Evolutionary conservation across 768 basidiomycete species (phyloP), one percentile per base, ranked within the genome.

Genomic region (Tulasnella sp.): DNA sequence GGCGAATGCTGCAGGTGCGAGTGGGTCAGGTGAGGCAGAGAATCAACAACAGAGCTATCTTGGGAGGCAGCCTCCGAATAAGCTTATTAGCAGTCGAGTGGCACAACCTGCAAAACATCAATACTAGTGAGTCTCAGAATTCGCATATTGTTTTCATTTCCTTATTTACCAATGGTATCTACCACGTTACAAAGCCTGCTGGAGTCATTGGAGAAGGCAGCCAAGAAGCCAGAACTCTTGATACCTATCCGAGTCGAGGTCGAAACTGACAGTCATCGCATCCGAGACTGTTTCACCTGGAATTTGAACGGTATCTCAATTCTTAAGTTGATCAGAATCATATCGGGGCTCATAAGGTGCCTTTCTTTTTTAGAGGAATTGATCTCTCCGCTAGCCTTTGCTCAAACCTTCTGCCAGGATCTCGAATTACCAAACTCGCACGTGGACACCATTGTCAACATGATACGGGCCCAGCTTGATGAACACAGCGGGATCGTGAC

Each of bases 221-320:
- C 88, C 2, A 68, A 75, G 48, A 72, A 72, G 61, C 70, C 74
- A 0, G 75, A 78, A 2, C 69, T 78, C 3, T 81, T 95, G 32
- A 82, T 98, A 11, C 96, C 96, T 2, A 90, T 99, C 60, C 88
- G 90, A 48, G 88, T 99, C 54, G 94, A 98, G 66, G 83, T 99
- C 66, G 94, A 97, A 69, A 91, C 87, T 10, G 89, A 91, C 10
- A 86, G 86, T 0, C 88, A 89, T 67, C 78, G 94, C 66, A 82
- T 99, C 69, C 85, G 94, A 43, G 96, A 99, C 68, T 86, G 86
- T 67, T 98, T 99, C 70, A 80, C 90, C 10, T 99, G 96, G 96
- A 96, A 98, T 67, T 71, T 93, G 48, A 82, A 90, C 68, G 95
- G 74, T 75, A 56, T 3, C 0, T 30, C 30, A 3, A 19, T 17